Evolutionary conservation across 2,329 filamentous ascomycete species (phyloP), one percentile per base, ranked within the genome.

Genomic region (Xylariaceae sp.): DNA sequence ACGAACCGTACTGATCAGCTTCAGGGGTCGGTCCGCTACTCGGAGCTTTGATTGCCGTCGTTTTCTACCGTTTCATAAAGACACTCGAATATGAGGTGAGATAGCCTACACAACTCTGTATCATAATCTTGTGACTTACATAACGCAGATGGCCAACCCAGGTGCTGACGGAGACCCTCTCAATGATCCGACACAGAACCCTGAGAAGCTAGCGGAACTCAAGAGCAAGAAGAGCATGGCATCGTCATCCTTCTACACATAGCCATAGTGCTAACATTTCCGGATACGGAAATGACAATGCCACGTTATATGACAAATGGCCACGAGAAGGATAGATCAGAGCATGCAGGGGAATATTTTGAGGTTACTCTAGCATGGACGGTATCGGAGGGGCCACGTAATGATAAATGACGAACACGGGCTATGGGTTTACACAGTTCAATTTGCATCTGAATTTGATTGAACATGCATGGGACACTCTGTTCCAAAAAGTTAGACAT

Each of bases 181-280:
- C 18, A 71, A 70, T 35, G 68, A 71, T 50, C 67, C 67, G 8
- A 69, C 66, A 13, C 60, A 64, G 52, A 71, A 70, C 47, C 63
- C 65, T 1, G 63, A 67, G 49, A 70, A 67, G 56, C 55, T 53
- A 26, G 63, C 62, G 38, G 41, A 50, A 18, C 16, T 38, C 9
- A 29, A 28, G 24, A 38, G 24, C 12, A 38, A 30, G 17, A 26
- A 11, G 22, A 11, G 22, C 22, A 26, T 11, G 22, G 22, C 6
- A 11, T 26, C 22, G 22, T 26, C 13, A 26, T 26, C 11, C 17
- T 4, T 26, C 24, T 29, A 29, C 13, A 24, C 22, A 15, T 38
- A 29, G 37, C 16, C 7, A 13, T 28, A 34, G 16, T 9, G 32
- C 7, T 16, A 17, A 33, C 9, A 33, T 32, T 18, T 11, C 18